A percentile compares a stretch with the other conserved stretches of the same genome.
phyloP scores from a whole-genome alignment of 1,284 basidiomycete genomes.

The Polyporus tsugae region DNA sequence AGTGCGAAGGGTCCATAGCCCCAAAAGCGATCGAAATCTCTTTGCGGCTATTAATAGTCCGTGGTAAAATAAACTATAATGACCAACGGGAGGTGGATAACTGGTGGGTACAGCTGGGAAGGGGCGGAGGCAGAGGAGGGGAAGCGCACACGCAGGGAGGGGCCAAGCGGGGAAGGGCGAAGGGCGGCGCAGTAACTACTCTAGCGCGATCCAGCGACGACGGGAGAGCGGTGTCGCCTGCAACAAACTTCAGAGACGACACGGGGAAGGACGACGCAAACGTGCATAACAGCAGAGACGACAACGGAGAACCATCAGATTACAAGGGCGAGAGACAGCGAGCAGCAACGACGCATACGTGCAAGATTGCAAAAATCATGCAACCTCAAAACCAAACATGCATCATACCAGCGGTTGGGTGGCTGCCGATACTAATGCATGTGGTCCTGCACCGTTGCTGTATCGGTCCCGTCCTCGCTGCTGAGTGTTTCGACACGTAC shows the following conservation, averaged over 20 bases:
- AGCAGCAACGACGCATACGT: background rate
- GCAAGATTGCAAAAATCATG: background rate
- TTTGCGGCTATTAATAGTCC: constrained; percentile 34
- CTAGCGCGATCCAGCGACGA: constrained; percentile 16
- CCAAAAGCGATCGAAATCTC: constrained; percentile 23
- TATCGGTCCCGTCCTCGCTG: constrained; percentile 64
- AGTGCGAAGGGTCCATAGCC: constrained; percentile 32
- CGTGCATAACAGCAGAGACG: constrained; percentile 22
- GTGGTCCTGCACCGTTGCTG: constrained; percentile 58
- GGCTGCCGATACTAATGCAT: constrained; percentile 39
- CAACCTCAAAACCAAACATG: constrained; percentile 11
- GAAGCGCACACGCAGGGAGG: constrained; percentile 26
- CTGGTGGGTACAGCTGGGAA: constrained; percentile 8
- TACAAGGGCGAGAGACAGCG: constrained; percentile 9
- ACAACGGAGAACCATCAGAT: constrained; percentile 9
- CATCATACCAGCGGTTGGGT: constrained; percentile 8
- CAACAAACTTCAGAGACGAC: constrained; percentile 19
- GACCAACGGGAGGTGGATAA: constrained; percentile 22
- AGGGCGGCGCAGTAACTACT: constrained; percentile 21
- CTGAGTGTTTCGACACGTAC: constrained; percentile 75
- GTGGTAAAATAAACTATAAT: constrained; percentile 35
- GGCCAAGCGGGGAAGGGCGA: constrained; percentile 15
- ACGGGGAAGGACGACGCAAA: constrained; percentile 21
- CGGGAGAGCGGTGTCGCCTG: constrained; percentile 1
- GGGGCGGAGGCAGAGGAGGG: constrained; percentile 15